Percentiles rank a stretch among this genome's conserved stretches.
phyloP scores from a whole-genome alignment of 2,329 filamentous ascomycete species.

The Phyllachora maydis region DNA sequence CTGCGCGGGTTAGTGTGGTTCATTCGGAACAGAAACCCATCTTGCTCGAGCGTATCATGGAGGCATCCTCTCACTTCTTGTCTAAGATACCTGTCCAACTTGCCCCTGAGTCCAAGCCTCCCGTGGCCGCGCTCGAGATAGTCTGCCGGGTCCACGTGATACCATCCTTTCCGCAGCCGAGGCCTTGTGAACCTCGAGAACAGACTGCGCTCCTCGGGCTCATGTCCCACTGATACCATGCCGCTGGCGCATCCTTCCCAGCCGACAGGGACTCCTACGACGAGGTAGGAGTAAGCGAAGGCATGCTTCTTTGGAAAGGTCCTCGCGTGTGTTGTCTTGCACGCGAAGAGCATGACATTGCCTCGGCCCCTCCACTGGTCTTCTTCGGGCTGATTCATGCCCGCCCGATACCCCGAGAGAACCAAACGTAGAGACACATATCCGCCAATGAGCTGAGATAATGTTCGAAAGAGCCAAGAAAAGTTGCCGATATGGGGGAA shows the following conservation, averaged over 20 bases:
- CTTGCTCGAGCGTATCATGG: background rate
- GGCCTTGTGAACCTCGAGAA: constrained; percentile 11
- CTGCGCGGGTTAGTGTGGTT: constrained; percentile 14
- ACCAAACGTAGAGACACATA: too few species aligned
- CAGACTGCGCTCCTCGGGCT: constrained; percentile 5
- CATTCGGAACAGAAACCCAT: background rate
- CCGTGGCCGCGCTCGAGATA: constrained; percentile 35
- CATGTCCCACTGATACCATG: constrained; percentile 30
- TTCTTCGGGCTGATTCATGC: too few species aligned
- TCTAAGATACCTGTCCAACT: constrained; percentile 37
- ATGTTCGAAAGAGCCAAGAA: too few species aligned
- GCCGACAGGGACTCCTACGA: constrained; percentile 47
- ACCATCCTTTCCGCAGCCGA: constrained; percentile 21
- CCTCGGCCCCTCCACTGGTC: constrained; percentile 9
- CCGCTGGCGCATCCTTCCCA: constrained; percentile 32
- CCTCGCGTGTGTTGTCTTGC: constrained; percentile 41
- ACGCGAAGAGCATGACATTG: constrained; percentile 38
- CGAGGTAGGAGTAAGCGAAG: constrained; percentile 51
- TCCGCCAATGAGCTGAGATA: too few species aligned
- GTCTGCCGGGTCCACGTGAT: constrained; percentile 35
- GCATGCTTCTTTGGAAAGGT: constrained; percentile 46
- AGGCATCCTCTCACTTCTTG: constrained; percentile 23
- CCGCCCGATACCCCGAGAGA: too few species aligned
- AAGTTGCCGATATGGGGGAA: too few species aligned
- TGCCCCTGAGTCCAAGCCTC: constrained; percentile 35